Percentiles rank a stretch among this genome's conserved stretches.
phyloP scores from a whole-genome alignment of 2,329 filamentous ascomycete genomes.

The Ascochyta viciae-villosae region DNA sequence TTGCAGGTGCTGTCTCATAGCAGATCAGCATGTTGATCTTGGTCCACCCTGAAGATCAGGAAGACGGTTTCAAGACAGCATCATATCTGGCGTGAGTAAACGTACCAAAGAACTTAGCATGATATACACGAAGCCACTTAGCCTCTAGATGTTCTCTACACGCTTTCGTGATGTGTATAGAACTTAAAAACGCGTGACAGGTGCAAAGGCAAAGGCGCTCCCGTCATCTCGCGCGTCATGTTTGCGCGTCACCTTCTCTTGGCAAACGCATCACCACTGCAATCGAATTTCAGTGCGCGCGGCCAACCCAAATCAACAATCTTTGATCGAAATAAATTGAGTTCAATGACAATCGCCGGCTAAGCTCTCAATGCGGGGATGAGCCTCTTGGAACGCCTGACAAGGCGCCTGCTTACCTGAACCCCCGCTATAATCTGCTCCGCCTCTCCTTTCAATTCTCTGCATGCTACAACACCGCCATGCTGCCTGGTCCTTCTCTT shows the following conservation, averaged over 20 bases:
- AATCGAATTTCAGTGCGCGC: not conserved
- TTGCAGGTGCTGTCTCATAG: not conserved
- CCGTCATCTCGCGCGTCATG: too few relatives aligned
- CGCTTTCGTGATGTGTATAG: too few relatives aligned
- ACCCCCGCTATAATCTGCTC: constrained; percentile 6
- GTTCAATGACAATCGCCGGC: not conserved
- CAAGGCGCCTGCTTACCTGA: constrained; percentile 5
- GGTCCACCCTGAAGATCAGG: not conserved
- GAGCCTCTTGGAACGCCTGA: constrained; percentile 8
- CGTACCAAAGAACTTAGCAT: too few relatives aligned
- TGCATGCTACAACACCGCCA: constrained; percentile 9
- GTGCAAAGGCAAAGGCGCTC: too few relatives aligned
- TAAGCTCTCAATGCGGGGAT: not conserved
- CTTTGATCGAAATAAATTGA: not conserved
- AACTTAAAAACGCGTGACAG: too few relatives aligned
- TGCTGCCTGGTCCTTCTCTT: not conserved
- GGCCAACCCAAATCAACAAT: not conserved
- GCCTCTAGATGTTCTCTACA: too few relatives aligned
- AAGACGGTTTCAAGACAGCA: not conserved
- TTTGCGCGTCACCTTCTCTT: not conserved
- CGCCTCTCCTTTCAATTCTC: constrained; percentile 5
- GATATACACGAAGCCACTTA: too few relatives aligned
- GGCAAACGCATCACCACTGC: not conserved
- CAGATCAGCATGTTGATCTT: not conserved
- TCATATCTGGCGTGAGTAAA: not conserved